Percentiles rank a stretch among this genome's conserved stretches.
These are phyloP conservation scores for Citrus sp. DNA, from an alignment of 345 rosid genomes.

Conservation along the genomic window DNA sequence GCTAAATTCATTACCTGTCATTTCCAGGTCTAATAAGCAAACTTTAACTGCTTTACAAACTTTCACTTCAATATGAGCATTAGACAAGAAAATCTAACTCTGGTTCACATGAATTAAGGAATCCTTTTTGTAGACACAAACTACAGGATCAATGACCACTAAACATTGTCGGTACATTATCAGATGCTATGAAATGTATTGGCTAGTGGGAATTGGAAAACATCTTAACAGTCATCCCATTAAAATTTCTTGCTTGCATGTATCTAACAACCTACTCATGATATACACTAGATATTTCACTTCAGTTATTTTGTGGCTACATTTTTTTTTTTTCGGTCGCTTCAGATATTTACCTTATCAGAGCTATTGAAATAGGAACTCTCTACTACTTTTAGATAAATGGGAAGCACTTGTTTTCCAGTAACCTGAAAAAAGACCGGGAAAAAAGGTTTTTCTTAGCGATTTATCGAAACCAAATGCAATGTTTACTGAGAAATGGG, in stretches of 20 bases:
- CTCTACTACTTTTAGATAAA: constrained; percentile 90
- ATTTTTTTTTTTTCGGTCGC: constrained; percentile 7
- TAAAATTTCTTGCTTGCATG: constrained; percentile 6
- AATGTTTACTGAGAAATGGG: not conserved
- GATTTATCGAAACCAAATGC: not conserved
- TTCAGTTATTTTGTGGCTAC: constrained; percentile 3
- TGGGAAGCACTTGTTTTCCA: constrained; percentile 84
- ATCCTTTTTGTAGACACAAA: constrained; percentile 17
- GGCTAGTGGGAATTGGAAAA: constrained; percentile 35
- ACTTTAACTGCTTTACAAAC: constrained; percentile 11
- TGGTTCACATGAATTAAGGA: constrained; percentile 3
- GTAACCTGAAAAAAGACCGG: constrained; percentile 48
- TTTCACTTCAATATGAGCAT: constrained; percentile 5
- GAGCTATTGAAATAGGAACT: constrained; percentile 93
- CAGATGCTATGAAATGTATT: constrained; percentile 13
- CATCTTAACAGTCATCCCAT: constrained; percentile 16
- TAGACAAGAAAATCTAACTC: constrained; percentile 35
- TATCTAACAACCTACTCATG: not conserved
- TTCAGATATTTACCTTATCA: constrained; percentile 60
- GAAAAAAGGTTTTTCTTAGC: constrained; percentile 1
- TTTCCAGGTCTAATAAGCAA: constrained; percentile 33
- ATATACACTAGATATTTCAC: constrained; percentile 9
- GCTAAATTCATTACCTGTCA: constrained; percentile 78
- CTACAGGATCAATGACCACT: constrained; percentile 35
- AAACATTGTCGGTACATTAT: constrained; percentile 30